These are phyloP conservation scores for Lodderomyces orthopsilosis DNA, from an alignment of 1,139 yeast species.

Conservation along the genomic window DNA sequence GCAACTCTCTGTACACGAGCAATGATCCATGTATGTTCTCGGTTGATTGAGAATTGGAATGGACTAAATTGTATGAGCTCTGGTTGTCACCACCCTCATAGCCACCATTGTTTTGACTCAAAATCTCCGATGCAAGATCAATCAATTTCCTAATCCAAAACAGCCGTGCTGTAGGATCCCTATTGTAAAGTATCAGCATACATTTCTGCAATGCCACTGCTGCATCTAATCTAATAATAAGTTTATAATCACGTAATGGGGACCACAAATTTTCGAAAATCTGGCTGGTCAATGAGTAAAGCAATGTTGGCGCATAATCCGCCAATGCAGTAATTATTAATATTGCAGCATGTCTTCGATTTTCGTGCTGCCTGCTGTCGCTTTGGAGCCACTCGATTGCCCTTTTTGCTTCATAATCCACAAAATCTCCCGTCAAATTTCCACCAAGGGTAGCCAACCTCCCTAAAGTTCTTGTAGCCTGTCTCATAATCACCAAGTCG, in stretches of 20 bases:
- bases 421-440: slow-evolving; percentile 84
- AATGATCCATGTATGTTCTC: slow-evolving; percentile 86
- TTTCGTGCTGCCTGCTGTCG: slow-evolving; percentile 64
- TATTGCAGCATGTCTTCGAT: slow-evolving; percentile 87
- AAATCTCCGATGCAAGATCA: slow-evolving; percentile 50
- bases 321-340: slow-evolving; percentile 82
- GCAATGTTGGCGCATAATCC: slow-evolving; percentile 79
- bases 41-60: slow-evolving; percentile 35
- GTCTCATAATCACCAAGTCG: slow-evolving; percentile 79
- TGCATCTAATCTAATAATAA: slow-evolving; percentile 75
- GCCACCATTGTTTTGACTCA: slow-evolving; percentile 24
- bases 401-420: slow-evolving; percentile 85
- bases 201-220: slow-evolving; percentile 80
- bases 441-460: slow-evolving; percentile 88
- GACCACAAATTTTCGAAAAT: slow-evolving; percentile 84
- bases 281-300: slow-evolving; percentile 75
- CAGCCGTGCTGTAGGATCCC: slow-evolving; percentile 70
- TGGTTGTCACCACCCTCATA: slow-evolving; percentile 6
- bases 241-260: slow-evolving; percentile 76
- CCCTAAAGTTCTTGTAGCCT: slow-evolving; percentile 85
- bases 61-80: slow-evolving; percentile 23
- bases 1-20: slow-evolving; percentile 75
- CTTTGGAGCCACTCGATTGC: slow-evolving; percentile 89
- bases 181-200: slow-evolving; percentile 69
- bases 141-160: slow-evolving; percentile 74